Percentiles rank a stretch among this genome's conserved stretches.
phyloP scores from a whole-genome alignment of 2,329 filamentous ascomycete species.

The Fusarium compactum region DNA sequence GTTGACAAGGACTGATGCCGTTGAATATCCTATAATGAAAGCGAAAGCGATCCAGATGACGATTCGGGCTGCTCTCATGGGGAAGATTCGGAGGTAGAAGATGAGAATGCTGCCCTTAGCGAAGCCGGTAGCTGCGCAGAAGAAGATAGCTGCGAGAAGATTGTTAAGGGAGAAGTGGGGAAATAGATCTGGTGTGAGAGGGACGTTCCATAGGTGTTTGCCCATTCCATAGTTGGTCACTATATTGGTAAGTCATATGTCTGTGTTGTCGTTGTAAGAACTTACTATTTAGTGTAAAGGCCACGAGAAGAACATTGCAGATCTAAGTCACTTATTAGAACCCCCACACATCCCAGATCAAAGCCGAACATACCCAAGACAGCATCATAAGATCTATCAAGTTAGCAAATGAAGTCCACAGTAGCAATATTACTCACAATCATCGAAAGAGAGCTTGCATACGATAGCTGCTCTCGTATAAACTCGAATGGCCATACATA shows the following conservation, averaged over 20 bases:
- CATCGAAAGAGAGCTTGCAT: slow-evolving; percentile 15
- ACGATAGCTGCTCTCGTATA: slow-evolving; percentile 15
- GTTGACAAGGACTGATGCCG: slow-evolving; percentile 15
- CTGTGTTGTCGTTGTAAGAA: rapidly evolving
- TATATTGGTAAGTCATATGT: not conserved
- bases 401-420: not conserved
- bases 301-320: slow-evolving; percentile 15
- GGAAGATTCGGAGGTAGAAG: slow-evolving; percentile 28
- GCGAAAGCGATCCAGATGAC: slow-evolving; percentile 17
- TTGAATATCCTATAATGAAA: slow-evolving; percentile 24
- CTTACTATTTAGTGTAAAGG: slow-evolving; percentile 21
- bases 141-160: slow-evolving; percentile 24
- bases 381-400: slow-evolving; percentile 15
- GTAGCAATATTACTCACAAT: not conserved
- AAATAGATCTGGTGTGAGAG: slow-evolving; percentile 10
- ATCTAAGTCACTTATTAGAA: not conserved
- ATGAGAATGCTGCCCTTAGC: slow-evolving; percentile 21
- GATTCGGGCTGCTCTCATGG: slow-evolving; percentile 6
- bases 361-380: not conserved
- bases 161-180: slow-evolving; percentile 22
- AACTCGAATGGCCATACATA: slow-evolving; percentile 16
- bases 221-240: slow-evolving; percentile 30
- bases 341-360: no score
- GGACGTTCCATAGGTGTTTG: slow-evolving; percentile 30
- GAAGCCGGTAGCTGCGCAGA: slow-evolving; percentile 22